Evolutionary conservation across 768 basidiomycete genomes (phyloP).

Genomic region (Tylopilus sp.): DNA sequence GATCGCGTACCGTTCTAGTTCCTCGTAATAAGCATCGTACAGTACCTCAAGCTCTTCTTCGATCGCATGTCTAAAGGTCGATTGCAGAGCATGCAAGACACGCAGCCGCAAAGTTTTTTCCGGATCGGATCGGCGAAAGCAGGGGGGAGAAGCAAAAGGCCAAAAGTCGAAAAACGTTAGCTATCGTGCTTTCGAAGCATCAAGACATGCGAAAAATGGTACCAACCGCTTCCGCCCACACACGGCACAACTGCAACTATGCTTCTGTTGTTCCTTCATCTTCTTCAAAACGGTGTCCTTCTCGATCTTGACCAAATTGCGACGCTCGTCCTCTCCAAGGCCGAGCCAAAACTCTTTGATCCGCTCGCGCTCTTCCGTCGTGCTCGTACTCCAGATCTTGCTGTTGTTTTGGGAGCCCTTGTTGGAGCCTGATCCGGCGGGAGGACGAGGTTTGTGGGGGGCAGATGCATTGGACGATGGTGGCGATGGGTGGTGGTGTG

Average conservation of each 20-base stretch:
- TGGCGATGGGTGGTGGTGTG: constrained; percentile 52
- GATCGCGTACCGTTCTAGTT: constrained; percentile 98
- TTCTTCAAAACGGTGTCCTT: constrained; percentile 96
- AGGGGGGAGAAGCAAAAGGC: constrained; percentile 17
- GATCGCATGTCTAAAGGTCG: constrained; percentile 76
- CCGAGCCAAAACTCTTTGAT: constrained; percentile 99
- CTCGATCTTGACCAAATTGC: constrained; percentile 93
- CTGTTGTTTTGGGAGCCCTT: constrained; percentile 44
- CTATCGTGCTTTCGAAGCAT: constrained; percentile 10
- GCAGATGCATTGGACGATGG: constrained; percentile 35
- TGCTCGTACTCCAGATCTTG: constrained; percentile 95
- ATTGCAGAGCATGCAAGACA: constrained; percentile 11
- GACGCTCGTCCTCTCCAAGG: constrained; percentile 85
- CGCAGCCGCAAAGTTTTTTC: constrained; percentile 6
- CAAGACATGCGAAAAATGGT: constrained; percentile 29
- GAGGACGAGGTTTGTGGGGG: constrained; percentile 31
- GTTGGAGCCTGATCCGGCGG: constrained; percentile 23
- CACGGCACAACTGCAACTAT: constrained; percentile 92
- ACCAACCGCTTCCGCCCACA: constrained; percentile 95
- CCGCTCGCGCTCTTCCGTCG: constrained; percentile 89
- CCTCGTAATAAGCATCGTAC: constrained; percentile 99
- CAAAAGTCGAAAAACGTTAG: constrained; percentile 23
- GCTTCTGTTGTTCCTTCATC: constrained; percentile 99
- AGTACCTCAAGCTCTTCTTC: constrained; percentile 99
- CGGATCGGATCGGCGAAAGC: constrained; percentile 18